A percentile compares a stretch with the other conserved stretches of the same genome.
phyloP scores from a whole-genome alignment of 257 asterid genomes.

The Scutellaria galericulata region DNA sequence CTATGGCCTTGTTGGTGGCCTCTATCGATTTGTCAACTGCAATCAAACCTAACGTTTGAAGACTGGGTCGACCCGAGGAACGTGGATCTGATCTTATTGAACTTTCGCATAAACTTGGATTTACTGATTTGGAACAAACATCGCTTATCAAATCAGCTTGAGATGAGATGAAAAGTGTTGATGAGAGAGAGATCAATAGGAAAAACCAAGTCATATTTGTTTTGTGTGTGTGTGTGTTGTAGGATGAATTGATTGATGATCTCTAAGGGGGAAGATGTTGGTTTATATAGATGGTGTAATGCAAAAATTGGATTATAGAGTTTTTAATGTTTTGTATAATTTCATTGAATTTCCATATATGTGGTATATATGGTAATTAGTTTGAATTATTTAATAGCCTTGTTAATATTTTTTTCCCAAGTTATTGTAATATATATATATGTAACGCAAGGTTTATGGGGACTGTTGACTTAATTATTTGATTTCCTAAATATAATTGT shows the following conservation, averaged over 20 bases:
- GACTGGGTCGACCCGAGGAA: conserved; percentile 16
- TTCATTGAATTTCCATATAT: neutral
- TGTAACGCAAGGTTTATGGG: neutral
- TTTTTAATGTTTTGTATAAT: neutral
- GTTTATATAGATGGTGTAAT: too few relatives aligned
- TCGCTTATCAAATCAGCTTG: conserved; percentile 35
- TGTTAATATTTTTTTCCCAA: too few relatives aligned
- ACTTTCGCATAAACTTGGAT: conserved; percentile 22
- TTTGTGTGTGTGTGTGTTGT: neutral
- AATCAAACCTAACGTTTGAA: neutral
- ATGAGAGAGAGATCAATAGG: conserved; percentile 15
- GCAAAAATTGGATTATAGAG: too few relatives aligned
- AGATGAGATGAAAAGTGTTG: neutral
- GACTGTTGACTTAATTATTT: neutral
- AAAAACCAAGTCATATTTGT: neutral
- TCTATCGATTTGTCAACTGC: neutral
- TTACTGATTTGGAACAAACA: conserved; percentile 29
- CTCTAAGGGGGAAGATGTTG: too few relatives aligned
- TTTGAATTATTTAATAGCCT: too few relatives aligned
- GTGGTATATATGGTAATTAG: neutral
- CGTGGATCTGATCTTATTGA: conserved; percentile 34
- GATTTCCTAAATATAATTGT: neutral
- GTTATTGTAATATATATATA: neutral
- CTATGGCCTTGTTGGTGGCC: neutral
- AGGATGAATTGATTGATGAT: neutral